Evolutionary conservation across 2,329 filamentous ascomycete species (phyloP), one percentile per base, ranked within the genome.

Genomic region (Gyromitra esculenta): DNA sequence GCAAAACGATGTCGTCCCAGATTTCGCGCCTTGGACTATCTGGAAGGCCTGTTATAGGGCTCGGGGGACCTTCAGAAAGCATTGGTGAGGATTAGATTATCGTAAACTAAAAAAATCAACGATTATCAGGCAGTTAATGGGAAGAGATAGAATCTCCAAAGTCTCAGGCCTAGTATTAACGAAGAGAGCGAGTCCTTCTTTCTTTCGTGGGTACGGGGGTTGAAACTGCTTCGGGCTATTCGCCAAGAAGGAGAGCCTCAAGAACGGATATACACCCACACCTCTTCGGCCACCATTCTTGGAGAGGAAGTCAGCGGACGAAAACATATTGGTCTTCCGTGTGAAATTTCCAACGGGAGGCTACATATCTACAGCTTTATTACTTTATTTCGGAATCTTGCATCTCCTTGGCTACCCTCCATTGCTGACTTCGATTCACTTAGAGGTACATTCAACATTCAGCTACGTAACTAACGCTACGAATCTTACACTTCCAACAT

Each of bases 1-100:
- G 50, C 9, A 39, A 18, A 11, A 15, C 35, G 15, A 25, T 57
- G 50, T 67, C 64, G 8, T 67, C 48, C 64, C 50, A 67, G 18
- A 50, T 37, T 25, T 67, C 64, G 35, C 35, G n/a, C 35, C 50
- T 60, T 2, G 37, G 57, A 37, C 31, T 45, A 11, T 31, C 39
- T 5, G 50, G 31, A 11, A 43, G 35, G 15, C n/a, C n/a, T 9
- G 50, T 6, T 2, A 11, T 6, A 9, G 35, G 35, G 31, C 21
- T 3, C 11, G 64, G n/a, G 35, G 15, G n/a, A 37, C 18, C 39
- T 25, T 56, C n/a, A 8, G 52, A 37, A 31, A 35, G 35, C 50
- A 52, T 56, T 57, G 48, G 25, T 41, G n/a, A 5, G 39, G 5
- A 50, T 18, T 2, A 15, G 18, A 31, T 8, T 11, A 25, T 18